phyloP scores from a whole-genome alignment of 345 rosid genomes.

The Linum lewisii region DNA sequence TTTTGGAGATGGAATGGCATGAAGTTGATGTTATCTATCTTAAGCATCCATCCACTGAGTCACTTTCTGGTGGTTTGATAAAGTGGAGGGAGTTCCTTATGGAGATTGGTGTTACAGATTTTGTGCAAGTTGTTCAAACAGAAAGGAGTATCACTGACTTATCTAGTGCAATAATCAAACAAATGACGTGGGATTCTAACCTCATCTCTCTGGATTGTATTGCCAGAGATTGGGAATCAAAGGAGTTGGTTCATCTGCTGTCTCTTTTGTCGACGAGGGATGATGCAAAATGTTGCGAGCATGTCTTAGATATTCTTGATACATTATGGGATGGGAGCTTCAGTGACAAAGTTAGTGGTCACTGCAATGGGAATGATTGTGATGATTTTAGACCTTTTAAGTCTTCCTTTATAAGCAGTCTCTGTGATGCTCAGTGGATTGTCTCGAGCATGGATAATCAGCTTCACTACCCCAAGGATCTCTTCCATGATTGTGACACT shows the following conservation, averaged over 20 bases:
- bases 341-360: constrained; percentile 41
- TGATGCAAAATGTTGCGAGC: constrained; percentile 39
- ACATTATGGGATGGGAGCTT: constrained; percentile 63
- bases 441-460: constrained; percentile 56
- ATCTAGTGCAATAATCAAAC: constrained; percentile 17
- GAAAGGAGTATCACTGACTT: constrained; percentile 51
- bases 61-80: constrained; percentile 31
- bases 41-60: constrained; percentile 53
- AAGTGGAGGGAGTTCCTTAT: constrained; percentile 75
- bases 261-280: constrained; percentile 33
- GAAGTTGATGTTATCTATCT: constrained; percentile 61
- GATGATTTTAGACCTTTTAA: constrained; percentile 33
- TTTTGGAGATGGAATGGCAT: constrained; percentile 53
- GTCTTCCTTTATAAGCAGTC: constrained; percentile 60
- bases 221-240: constrained; percentile 83
- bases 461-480: constrained; percentile 61
- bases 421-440: constrained; percentile 59
- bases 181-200: constrained; percentile 23
- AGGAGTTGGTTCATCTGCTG: constrained; percentile 50
- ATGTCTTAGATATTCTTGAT: constrained; percentile 69
- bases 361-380: constrained; percentile 20
- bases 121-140: constrained; percentile 67
- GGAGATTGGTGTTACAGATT: constrained; percentile 77
- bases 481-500: constrained; percentile 72
- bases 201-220: constrained; percentile 27